Evolutionary conservation across 768 basidiomycete genomes (phyloP).

Genomic region (Dacryopinax primogenitus): DNA sequence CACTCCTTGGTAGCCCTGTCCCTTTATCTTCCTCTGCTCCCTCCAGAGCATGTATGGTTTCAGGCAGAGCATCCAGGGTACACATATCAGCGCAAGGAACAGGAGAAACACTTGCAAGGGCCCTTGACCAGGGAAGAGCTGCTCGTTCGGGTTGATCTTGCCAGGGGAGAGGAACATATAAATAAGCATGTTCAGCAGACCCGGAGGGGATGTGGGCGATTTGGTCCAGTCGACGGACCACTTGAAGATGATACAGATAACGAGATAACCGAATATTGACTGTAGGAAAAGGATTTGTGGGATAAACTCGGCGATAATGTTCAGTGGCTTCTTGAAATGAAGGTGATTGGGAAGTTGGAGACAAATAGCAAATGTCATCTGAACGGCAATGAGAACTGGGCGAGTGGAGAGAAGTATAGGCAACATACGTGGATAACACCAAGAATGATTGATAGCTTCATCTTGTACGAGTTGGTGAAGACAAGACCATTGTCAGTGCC

Average conservation of each 20-base stretch:
- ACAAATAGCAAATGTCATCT: slow-evolving; percentile 99
- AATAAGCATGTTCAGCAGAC: slow-evolving; percentile 90
- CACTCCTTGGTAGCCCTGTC: slow-evolving; percentile 66
- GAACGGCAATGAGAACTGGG: not conserved
- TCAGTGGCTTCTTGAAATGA: slow-evolving; percentile 73
- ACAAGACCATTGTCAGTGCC: slow-evolving; percentile 80
- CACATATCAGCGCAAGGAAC: slow-evolving; percentile 66
- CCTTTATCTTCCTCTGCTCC: slow-evolving; percentile 73
- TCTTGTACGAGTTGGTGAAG: slow-evolving; percentile 98
- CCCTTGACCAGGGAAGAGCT: slow-evolving; percentile 80
- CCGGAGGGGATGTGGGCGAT: slow-evolving; percentile 59
- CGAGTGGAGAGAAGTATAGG: slow-evolving; percentile 6
- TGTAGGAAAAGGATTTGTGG: slow-evolving; percentile 96
- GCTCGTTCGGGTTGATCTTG: slow-evolving; percentile 47
- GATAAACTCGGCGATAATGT: slow-evolving; percentile 89
- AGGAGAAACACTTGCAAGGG: slow-evolving; percentile 69
- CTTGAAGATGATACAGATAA: slow-evolving; percentile 89
- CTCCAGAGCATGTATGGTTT: slow-evolving; percentile 89
- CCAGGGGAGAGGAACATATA: slow-evolving; percentile 92
- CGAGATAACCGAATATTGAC: slow-evolving; percentile 94
- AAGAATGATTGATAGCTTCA: slow-evolving; percentile 97
- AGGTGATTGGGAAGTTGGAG: slow-evolving; percentile 92
- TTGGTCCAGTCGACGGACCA: slow-evolving; percentile 88
- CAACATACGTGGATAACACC: slow-evolving; percentile 84
- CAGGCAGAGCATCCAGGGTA: slow-evolving; percentile 84